phyloP scores from a whole-genome alignment of 192 early-diverging fungal genomes.

The Coemansia erecta region DNA sequence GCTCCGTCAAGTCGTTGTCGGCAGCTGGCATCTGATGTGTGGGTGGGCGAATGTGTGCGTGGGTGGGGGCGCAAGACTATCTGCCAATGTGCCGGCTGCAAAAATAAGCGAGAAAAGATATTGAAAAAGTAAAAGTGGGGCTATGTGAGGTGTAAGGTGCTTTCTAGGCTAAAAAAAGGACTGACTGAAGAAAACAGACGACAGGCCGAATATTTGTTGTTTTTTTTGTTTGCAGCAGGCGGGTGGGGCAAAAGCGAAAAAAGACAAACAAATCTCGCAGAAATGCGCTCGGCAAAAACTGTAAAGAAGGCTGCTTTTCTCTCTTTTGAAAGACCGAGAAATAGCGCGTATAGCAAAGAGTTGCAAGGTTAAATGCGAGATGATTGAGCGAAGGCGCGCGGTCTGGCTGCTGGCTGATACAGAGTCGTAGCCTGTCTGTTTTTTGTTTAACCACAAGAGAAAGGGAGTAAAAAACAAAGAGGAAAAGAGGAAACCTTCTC shows the following conservation, averaged over 20 bases:
- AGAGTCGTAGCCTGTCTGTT: background rate
- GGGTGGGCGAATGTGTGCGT: background rate
- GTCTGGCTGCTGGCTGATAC: no score
- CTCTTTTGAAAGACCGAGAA: no score
- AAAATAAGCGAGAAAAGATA: constrained; percentile 2
- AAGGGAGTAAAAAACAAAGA: background rate
- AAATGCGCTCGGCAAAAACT: no score
- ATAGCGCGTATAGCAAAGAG: no score
- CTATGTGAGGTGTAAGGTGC: background rate
- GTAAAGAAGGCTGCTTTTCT: no score
- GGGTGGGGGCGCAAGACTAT: no score
- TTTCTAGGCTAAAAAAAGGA: background rate
- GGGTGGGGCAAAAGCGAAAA: background rate
- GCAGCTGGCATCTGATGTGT: constrained; percentile 27
- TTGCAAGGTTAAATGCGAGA: no score
- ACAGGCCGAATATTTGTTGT: background rate
- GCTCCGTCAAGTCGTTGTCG: constrained; percentile 50
- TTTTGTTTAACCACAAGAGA: background rate
- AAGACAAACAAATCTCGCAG: no score
- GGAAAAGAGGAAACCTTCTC: background rate
- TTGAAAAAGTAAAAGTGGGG: background rate
- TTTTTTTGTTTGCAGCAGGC: background rate
- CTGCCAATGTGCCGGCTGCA: no score
- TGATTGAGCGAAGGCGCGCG: no score
- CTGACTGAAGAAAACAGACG: background rate